Evolutionary conservation across 2,329 filamentous ascomycete genomes (phyloP).

Genomic region (Grosmannia serpens): DNA sequence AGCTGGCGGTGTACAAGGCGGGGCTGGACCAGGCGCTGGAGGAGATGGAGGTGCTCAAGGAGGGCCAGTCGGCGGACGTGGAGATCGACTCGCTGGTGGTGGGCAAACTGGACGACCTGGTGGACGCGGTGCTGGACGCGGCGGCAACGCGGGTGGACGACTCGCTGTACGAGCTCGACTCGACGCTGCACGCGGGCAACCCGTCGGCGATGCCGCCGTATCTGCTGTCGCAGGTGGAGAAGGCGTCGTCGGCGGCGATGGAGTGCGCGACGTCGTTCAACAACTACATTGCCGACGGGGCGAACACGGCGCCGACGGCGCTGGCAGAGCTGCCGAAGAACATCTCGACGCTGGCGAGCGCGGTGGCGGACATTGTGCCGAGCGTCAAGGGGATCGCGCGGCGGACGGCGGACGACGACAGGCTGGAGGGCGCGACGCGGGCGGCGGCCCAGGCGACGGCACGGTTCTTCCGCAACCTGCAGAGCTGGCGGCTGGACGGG

Average conservation of each 20-base stretch:
- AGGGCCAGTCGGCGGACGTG: slow-evolving; percentile 66
- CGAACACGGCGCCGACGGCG: slow-evolving; percentile 55
- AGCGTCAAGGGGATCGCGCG: slow-evolving; percentile 93
- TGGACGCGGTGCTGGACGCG: slow-evolving; percentile 89
- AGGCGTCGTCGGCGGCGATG: slow-evolving; percentile 85
- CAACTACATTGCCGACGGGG: slow-evolving; percentile 94
- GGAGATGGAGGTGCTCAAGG: slow-evolving; percentile 79
- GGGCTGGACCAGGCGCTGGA: slow-evolving; percentile 94
- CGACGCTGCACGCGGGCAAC: slow-evolving; percentile 96
- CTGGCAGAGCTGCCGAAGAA: slow-evolving; percentile 72
- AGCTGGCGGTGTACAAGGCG: slow-evolving; percentile 95
- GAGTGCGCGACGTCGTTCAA: slow-evolving; percentile 98
- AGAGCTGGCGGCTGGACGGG: slow-evolving; percentile 86
- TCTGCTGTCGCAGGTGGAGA: slow-evolving; percentile 93
- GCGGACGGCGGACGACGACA: slow-evolving; percentile 91
- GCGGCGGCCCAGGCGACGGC: slow-evolving; percentile 79
- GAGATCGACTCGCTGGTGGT: slow-evolving; percentile 85
- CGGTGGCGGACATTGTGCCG: slow-evolving; percentile 84
- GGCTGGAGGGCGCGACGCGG: slow-evolving; percentile 72
- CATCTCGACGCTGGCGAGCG: slow-evolving; percentile 79
- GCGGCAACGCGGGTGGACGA: slow-evolving; percentile 92
- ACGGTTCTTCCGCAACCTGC: slow-evolving; percentile 87
- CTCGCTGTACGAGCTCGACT: slow-evolving; percentile 92
- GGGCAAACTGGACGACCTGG: slow-evolving; percentile 91
- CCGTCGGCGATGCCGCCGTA: slow-evolving; percentile 93